These are phyloP conservation scores for Verticillium nonalfalfae DNA, from an alignment of 2,329 filamentous ascomycete species.

Conservation along the genomic window DNA sequence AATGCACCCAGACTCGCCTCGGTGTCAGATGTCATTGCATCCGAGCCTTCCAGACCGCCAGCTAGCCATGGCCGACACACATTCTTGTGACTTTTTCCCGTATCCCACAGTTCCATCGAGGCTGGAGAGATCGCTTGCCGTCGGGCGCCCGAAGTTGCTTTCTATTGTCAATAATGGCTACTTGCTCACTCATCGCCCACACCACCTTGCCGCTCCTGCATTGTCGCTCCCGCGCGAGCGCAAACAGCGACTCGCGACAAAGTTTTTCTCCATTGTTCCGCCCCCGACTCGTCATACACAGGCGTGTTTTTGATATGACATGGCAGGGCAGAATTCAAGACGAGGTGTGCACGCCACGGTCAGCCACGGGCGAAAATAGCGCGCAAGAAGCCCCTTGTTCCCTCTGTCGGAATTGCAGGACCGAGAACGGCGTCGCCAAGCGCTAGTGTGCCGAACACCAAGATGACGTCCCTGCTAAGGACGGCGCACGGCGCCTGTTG, in stretches of 20 bases:
- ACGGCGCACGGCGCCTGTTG: not conserved
- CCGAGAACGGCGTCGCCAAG: not conserved
- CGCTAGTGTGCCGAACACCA: not conserved
- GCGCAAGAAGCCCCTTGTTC: not conserved
- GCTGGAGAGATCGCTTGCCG: not conserved
- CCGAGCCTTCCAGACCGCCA: not conserved
- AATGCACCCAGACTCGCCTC: not conserved
- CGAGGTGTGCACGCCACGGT: not conserved
- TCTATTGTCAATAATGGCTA: not conserved
- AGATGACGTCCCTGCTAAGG: not conserved
- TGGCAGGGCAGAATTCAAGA: not conserved
- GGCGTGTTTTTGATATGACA: not conserved
- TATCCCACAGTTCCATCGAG: not conserved
- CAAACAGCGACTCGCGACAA: not conserved
- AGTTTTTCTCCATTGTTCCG: not conserved
- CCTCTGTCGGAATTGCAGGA: constrained; percentile 2
- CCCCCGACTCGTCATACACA: not conserved
- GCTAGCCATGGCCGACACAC: not conserved
- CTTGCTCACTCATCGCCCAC: not conserved
- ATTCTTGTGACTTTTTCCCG: not conserved
- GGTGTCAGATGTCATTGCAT: not conserved
- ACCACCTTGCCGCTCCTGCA: not conserved
- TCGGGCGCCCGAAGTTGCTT: not conserved
- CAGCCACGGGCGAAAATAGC: not conserved
- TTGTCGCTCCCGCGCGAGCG: no score